These are phyloP conservation scores for Penicillium silybi DNA, from an alignment of 495 filamentous ascomycete species.

Conservation along the genomic window DNA sequence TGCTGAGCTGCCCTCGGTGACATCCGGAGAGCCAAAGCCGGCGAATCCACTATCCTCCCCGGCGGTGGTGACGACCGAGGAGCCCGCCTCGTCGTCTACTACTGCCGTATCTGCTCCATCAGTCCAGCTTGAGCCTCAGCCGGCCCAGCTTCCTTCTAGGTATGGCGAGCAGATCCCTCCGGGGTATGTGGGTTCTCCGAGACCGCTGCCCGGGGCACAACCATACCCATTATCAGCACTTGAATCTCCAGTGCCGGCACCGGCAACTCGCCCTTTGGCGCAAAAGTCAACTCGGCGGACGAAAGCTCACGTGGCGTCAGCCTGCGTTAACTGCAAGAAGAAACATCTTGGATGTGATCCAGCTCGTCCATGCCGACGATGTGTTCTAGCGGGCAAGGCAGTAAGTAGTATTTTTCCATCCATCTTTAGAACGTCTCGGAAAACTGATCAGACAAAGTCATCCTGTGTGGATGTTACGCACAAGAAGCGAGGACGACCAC, in stretches of 20 bases:
- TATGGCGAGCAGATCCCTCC: slow-evolving; percentile 33
- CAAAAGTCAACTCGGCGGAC: slow-evolving; percentile 73
- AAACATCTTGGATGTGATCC: slow-evolving; percentile 84
- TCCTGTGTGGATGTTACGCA: slow-evolving; percentile 94
- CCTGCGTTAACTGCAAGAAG: slow-evolving; percentile 95
- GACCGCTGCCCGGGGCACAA: slow-evolving; percentile 25
- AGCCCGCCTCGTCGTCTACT: slow-evolving; percentile 11
- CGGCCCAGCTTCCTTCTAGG: slow-evolving; percentile 1
- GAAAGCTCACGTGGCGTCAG: slow-evolving; percentile 94
- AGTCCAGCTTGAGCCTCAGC: slow-evolving; percentile 21
- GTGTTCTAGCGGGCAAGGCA: slow-evolving; percentile 60
- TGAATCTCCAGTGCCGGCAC: slow-evolving; percentile 19
- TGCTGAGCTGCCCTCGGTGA: slow-evolving; percentile 57
- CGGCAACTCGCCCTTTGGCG: slow-evolving; percentile 32
- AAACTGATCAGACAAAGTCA: slow-evolving; percentile 46
- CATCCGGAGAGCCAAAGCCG: slow-evolving; percentile 51
- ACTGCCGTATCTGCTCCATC: slow-evolving; percentile 12
- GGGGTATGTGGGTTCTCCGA: slow-evolving; percentile 18
- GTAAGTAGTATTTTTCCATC: slow-evolving; percentile 41
- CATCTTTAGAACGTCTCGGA: neutral
- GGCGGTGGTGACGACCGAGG: slow-evolving; percentile 8
- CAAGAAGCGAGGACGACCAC: slow-evolving; percentile 90
- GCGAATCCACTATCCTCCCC: slow-evolving; percentile 33
- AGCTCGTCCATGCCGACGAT: slow-evolving; percentile 59
- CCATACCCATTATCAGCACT: slow-evolving; percentile 28